These are phyloP conservation scores for Salvia hispanica DNA, from an alignment of 257 asterid genomes.

Conservation along the genomic window DNA sequence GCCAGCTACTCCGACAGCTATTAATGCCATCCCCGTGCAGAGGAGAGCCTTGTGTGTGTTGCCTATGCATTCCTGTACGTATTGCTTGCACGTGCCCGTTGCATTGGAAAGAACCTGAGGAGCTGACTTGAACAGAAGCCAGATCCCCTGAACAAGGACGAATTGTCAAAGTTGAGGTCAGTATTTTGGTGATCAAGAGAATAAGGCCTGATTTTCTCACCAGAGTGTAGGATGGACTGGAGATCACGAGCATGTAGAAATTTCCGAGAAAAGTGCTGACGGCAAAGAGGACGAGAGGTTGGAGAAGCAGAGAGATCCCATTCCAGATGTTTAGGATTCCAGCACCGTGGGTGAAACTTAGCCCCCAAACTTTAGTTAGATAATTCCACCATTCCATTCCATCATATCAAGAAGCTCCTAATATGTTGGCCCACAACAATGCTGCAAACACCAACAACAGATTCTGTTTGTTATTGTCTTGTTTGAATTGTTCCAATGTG, in stretches of 20 bases:
- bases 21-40: constrained; percentile 47
- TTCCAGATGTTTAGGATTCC: constrained; percentile 49
- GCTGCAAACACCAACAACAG: constrained; percentile 33
- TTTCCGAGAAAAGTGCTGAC: constrained; percentile 43
- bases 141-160: constrained; percentile 45
- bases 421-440: constrained; percentile 35
- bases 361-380: constrained; percentile 58
- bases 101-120: constrained; percentile 48
- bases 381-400: constrained; percentile 52
- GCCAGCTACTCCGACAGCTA: constrained; percentile 48
- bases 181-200: no score
- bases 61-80: constrained; percentile 49
- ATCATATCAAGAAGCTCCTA: constrained; percentile 35
- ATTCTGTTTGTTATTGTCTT: not conserved
- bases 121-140: constrained; percentile 52
- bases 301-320: constrained; percentile 38
- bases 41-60: constrained; percentile 48
- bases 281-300: constrained; percentile 30
- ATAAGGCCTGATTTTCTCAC: constrained; percentile 36
- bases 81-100: constrained; percentile 47
- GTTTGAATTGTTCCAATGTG: not conserved
- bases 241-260: constrained; percentile 40
- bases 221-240: constrained; percentile 42
- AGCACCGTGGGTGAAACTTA: constrained; percentile 55
- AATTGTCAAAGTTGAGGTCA: no score